Conservation (phyloP, 768 basidiomycete species). For the Calocera cornea region DNA sequence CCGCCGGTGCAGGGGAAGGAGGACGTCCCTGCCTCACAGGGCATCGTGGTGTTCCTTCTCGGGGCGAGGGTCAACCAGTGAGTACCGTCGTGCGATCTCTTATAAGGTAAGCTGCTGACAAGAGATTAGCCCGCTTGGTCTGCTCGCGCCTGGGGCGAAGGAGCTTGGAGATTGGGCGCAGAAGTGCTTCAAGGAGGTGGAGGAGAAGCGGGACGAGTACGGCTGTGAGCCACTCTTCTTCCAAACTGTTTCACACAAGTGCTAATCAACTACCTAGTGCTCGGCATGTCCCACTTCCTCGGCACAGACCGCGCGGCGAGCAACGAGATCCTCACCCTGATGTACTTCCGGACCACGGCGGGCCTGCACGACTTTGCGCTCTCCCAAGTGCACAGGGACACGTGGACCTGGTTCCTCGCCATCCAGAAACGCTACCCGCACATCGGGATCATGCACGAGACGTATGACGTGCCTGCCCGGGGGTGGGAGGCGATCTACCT, state of each 20-base stretch:
- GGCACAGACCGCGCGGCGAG: background rate
- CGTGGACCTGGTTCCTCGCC: background rate
- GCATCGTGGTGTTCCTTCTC: background rate
- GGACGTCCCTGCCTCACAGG: background rate
- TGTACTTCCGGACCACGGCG: background rate
- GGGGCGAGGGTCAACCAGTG: background rate
- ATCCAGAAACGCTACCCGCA: background rate
- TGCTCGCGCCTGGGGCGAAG: background rate
- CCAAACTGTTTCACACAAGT: background rate
- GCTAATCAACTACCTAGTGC: background rate
- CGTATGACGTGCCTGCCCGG: background rate
- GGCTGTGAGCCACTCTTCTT: background rate
- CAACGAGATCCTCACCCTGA: conserved; percentile 1
- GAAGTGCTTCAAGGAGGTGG: background rate
- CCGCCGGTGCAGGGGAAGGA: background rate
- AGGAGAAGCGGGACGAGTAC: background rate
- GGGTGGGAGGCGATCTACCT: background rate
- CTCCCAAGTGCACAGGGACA: background rate
- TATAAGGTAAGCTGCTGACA: background rate
- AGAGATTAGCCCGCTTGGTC: background rate
- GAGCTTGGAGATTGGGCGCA: background rate
- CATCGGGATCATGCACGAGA: background rate
- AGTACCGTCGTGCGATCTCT: background rate
- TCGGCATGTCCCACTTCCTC: background rate
- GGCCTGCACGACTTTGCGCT: background rate